Conservation (phyloP, 805 yeast species). For the Tetrapisispora nanseiensis region DNA sequence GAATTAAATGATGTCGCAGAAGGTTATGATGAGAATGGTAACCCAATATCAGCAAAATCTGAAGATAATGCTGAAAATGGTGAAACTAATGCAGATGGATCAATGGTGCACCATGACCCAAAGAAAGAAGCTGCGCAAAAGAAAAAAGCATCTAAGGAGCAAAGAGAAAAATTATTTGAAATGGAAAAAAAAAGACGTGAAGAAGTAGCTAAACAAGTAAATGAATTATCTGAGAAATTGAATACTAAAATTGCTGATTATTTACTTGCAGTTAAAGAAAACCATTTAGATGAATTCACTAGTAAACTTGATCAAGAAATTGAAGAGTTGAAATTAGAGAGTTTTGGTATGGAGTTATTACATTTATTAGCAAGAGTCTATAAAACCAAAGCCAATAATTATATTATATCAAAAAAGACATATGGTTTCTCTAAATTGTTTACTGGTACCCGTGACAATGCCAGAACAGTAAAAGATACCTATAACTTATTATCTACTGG, state of each 20-base stretch:
- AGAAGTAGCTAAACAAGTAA: constrained; percentile 40
- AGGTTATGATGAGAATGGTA: constrained; percentile 21
- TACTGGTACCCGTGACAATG: constrained; percentile 74
- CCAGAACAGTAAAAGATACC: constrained; percentile 73
- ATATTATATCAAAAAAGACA: constrained; percentile 64
- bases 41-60: constrained; percentile 5
- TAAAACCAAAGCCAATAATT: constrained; percentile 62
- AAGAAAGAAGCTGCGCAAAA: constrained; percentile 19
- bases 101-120: constrained; percentile 31
- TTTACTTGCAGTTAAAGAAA: constrained; percentile 36
- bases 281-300: constrained; percentile 41
- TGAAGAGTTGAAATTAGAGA: constrained; percentile 82
- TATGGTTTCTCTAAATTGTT: constrained; percentile 81
- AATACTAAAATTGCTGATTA: constrained; percentile 38
- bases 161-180: constrained; percentile 42
- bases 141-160: constrained; percentile 28
- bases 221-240: constrained; percentile 42
- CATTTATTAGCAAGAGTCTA: constrained; percentile 78
- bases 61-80: neutral
- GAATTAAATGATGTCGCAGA: constrained; percentile 50
- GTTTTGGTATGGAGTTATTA: constrained; percentile 84
- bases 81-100: constrained; percentile 5
- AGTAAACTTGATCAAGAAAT: constrained; percentile 49
- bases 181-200: constrained; percentile 46
- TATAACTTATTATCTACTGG: constrained; percentile 76